Conservation (phyloP, 805 yeast genomes). For the Sungouiella thailandica region DNA sequence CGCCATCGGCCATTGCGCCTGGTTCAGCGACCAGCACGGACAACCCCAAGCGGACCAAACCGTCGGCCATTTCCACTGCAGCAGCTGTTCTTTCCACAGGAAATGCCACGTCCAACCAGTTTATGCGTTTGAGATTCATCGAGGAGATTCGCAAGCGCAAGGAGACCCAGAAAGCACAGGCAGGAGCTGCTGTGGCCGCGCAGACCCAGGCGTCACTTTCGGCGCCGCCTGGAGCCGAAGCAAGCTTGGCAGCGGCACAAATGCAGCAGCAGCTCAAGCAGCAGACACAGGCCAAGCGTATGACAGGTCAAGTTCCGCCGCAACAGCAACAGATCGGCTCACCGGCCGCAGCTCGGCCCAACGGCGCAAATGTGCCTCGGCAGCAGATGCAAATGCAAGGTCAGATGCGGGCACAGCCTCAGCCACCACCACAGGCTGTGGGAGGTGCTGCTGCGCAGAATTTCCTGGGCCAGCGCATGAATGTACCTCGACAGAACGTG, state of each 20-base stretch:
- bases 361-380: too few relatives aligned
- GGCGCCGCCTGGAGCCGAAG: constrained; percentile 2
- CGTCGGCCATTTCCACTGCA: constrained; percentile 9
- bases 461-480: too few relatives aligned
- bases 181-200: constrained; percentile 37
- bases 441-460: neutral
- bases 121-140: constrained; percentile 80
- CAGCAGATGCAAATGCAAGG: neutral
- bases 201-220: constrained; percentile 19
- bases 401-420: neutral
- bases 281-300: constrained; percentile 3
- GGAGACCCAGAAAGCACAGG: constrained; percentile 38
- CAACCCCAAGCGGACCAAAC: constrained; percentile 5
- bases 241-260: neutral
- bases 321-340: constrained; percentile 20
- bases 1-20: constrained; percentile 12
- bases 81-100: constrained; percentile 16
- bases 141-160: constrained; percentile 78
- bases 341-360: constrained; percentile 2
- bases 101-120: constrained; percentile 51
- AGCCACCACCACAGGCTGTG: neutral
- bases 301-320: constrained; percentile 7
- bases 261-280: constrained; percentile 3
- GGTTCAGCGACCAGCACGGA: constrained; percentile 5
- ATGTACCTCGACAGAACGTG: too few relatives aligned